A percentile compares a stretch with the other conserved stretches of the same genome.
Evolutionary conservation across 768 basidiomycete species (phyloP).

Genomic region (Naganishia friedmannii): DNA sequence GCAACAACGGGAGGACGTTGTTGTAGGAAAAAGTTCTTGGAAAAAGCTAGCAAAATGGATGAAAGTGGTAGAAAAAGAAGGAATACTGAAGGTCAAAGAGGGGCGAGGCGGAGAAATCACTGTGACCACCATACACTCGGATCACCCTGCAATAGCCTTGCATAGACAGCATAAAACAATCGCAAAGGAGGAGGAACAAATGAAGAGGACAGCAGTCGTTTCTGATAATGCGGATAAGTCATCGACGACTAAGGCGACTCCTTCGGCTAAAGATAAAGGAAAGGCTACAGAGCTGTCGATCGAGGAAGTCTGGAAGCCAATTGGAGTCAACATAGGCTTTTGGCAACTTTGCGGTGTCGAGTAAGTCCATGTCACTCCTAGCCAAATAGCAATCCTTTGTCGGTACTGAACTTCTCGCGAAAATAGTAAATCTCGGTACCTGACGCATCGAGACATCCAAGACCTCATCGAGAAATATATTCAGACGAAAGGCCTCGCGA

Average conservation of each 20-base stretch:
- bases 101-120: conserved; percentile 44
- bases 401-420: neutral
- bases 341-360: conserved; percentile 65
- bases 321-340: conserved; percentile 59
- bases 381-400: too few relatives aligned
- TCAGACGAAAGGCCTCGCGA: conserved; percentile 57
- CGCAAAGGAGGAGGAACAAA: conserved; percentile 65
- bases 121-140: conserved; percentile 1
- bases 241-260: neutral
- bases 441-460: conserved; percentile 31
- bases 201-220: conserved; percentile 57
- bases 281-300: conserved; percentile 60
- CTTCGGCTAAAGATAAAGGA: conserved; percentile 56
- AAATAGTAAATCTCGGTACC: conserved; percentile 2
- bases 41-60: conserved; percentile 81
- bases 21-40: conserved; percentile 71
- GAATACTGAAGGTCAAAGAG: conserved; percentile 69
- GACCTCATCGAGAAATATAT: conserved; percentile 63
- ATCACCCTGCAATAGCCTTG: conserved; percentile 17
- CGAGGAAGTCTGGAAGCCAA: conserved; percentile 74
- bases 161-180: conserved; percentile 56
- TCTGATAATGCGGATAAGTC: neutral
- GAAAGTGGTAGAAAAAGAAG: conserved; percentile 70
- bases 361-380: conserved; percentile 54
- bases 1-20: conserved; percentile 43